These are phyloP conservation scores for Escovopsis sp. DNA, from an alignment of 2,329 filamentous ascomycete species.

Conservation along the genomic window DNA sequence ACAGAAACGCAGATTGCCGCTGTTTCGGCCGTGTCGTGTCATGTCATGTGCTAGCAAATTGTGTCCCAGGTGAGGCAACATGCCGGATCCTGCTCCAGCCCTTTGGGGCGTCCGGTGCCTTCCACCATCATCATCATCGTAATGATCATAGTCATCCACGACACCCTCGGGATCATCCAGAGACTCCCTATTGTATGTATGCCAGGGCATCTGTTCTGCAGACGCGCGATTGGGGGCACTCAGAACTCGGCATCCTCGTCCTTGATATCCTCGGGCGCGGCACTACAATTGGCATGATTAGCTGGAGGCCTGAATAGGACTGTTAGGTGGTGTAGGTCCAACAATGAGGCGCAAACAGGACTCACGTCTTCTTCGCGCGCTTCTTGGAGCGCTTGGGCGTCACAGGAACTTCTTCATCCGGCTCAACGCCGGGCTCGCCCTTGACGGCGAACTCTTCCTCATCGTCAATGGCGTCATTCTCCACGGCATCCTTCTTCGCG, in stretches of 20 bases:
- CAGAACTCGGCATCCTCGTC: background rate
- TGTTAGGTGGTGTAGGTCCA: background rate
- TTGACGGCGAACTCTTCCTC: slow-evolving; percentile 11
- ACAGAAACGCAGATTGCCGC: no score
- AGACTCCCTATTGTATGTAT: no score
- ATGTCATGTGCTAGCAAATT: no score
- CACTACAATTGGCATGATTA: background rate
- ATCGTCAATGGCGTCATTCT: slow-evolving; percentile 10
- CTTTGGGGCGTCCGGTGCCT: no score
- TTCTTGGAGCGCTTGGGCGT: slow-evolving; percentile 1
- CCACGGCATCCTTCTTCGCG: slow-evolving; percentile 12
- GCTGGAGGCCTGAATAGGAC: background rate
- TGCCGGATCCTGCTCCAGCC: no score
- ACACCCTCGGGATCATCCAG: no score
- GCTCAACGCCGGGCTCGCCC: slow-evolving; percentile 7
- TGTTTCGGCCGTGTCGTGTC: no score
- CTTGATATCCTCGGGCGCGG: background rate
- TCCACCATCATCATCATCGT: no score
- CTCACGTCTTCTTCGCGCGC: slow-evolving; percentile 10
- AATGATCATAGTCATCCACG: no score
- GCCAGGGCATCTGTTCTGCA: no score
- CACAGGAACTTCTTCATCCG: slow-evolving; percentile 3
- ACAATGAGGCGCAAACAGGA: background rate
- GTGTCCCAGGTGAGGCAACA: no score
- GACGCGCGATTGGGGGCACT: background rate